Evolutionary conservation across 306 rosid species (phyloP), one percentile per base, ranked within the genome.

Genomic region (Carpinus viminea): DNA sequence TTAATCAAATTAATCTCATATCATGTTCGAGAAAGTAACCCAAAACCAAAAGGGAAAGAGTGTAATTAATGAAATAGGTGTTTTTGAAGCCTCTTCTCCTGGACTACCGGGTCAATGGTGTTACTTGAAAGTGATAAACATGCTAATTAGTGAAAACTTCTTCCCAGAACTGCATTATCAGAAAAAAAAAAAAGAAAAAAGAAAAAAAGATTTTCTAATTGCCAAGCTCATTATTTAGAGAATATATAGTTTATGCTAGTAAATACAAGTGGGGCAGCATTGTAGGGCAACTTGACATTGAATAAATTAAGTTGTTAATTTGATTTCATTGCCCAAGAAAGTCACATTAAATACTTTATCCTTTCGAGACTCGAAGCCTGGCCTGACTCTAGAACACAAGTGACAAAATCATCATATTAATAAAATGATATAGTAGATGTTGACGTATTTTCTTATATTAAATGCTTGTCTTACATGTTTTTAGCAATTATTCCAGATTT

Each of bases 261-360:
- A 46, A 28, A 26, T 34, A 31, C 10, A 31, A 62, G 69, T 21
- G 54, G 18, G 56, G 34, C 2, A 16, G 7, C 34, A 12, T 18
- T 55, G 7, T 7, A 31, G 41, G 41, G 76, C 76, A 54, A 54
- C 55, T 43, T 74, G 36, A 5, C 43, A 74, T 21, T 74, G 38
- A 36, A 36, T 36, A 36, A 62, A 7, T 34, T 28, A 64, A 31
- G n/a, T 62, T 64, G 70, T 26, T 21, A 9, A 59, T 59, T n/a
- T n/a, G n/a, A n/a, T 59, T 59, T 9, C 15, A 20, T 59, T 59
- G 65, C 45, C 46, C 4, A 34, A 64, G 70, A 34, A 34, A 62
- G 13, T 3, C 20, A 64, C n/a, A n/a, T 28, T 31, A 31, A 64
- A 2, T 7, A 13, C 18, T 13, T 64, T 13, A 41, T 21, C 46